Conservation (phyloP, 1,284 basidiomycete species). For the Ceratobasidium sp. region DNA sequence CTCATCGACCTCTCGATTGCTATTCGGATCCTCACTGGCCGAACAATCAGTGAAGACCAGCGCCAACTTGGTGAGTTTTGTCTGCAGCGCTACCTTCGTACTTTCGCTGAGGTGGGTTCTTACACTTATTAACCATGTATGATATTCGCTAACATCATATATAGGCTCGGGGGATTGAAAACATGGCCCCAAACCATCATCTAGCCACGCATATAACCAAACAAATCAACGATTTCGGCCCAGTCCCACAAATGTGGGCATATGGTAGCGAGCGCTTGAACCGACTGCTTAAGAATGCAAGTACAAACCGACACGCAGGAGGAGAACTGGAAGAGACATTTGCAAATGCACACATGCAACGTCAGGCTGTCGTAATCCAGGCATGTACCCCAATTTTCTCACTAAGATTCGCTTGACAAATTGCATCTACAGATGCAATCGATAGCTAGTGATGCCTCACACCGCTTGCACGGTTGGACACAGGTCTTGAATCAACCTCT, state of each 20-base stretch:
- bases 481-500: no score
- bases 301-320: constrained; percentile 1
- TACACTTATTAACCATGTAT: not conserved
- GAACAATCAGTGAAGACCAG: constrained; percentile 1
- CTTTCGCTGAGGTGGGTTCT: not conserved
- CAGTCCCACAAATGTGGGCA: constrained; percentile 21
- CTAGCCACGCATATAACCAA: not conserved
- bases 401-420: no score
- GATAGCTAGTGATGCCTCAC: no score
- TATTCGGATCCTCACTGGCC: constrained; percentile 9
- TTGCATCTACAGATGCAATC: no score
- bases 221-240: constrained; percentile 8
- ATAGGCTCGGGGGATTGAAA: constrained; percentile 15
- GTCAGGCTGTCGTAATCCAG: not conserved
- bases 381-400: not conserved
- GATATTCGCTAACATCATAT: no score
- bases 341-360: constrained; percentile 8
- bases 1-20: constrained; percentile 21
- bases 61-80: not conserved
- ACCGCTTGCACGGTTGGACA: no score
- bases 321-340: not conserved
- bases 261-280: constrained; percentile 17
- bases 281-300: not conserved
- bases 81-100: constrained; percentile 14
- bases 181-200: constrained; percentile 30